phyloP scores from a whole-genome alignment of 192 early-diverging fungal species.

The Entophlyctis luteolus region DNA sequence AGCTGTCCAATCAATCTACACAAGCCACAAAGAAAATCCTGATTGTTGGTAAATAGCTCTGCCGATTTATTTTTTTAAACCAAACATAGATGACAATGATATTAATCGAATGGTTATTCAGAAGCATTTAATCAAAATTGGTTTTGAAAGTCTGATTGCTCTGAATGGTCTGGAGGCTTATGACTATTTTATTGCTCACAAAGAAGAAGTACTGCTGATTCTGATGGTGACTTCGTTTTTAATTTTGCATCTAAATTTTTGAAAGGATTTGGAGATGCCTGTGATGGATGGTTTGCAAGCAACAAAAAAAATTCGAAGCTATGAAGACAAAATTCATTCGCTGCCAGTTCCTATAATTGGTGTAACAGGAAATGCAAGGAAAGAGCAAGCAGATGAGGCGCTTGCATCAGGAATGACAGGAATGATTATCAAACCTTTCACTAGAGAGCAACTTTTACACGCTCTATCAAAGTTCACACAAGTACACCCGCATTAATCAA shows the following conservation, averaged over 20 bases:
- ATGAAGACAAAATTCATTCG: slow-evolving; percentile 10
- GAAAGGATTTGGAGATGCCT: slow-evolving; percentile 60
- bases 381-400: slow-evolving; percentile 45
- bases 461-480: too few species aligned
- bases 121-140: slow-evolving; percentile 52
- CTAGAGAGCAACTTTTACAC: slow-evolving; percentile 35
- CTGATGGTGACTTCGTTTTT: slow-evolving; percentile 9
- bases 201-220: neutral
- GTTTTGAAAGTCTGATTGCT: slow-evolving; percentile 44
- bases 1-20: neutral
- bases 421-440: slow-evolving; percentile 47
- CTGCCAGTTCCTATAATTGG: slow-evolving; percentile 54
- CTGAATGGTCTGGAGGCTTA: slow-evolving; percentile 57
- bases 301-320: slow-evolving; percentile 46
- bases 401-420: slow-evolving; percentile 47
- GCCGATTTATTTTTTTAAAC: slow-evolving; percentile 17
- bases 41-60: slow-evolving; percentile 14
- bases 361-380: slow-evolving; percentile 54
- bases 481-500: too few species aligned
- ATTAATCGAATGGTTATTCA: slow-evolving; percentile 59
- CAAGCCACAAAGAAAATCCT: slow-evolving; percentile 15
- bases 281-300: slow-evolving; percentile 57
- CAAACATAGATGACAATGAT: slow-evolving; percentile 49
- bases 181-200: slow-evolving; percentile 35
- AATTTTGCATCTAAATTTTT: slow-evolving; percentile 34